Conservation (phyloP, 441 rosid species). For the Bocquillonia castaneifolia region DNA sequence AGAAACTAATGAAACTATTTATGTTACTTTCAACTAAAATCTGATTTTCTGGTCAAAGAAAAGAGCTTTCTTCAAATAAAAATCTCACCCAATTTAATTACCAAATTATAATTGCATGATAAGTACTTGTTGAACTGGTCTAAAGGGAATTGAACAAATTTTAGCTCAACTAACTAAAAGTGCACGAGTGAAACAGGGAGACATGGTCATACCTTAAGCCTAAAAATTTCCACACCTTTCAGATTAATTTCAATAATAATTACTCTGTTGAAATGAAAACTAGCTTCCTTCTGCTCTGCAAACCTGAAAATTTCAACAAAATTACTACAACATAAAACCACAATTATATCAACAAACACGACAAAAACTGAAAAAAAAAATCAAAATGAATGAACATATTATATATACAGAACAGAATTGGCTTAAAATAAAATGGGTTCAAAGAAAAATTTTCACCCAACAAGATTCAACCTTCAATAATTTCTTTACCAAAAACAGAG, state of each 20-base stretch:
- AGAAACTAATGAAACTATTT: background rate
- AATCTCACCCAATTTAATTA: background rate
- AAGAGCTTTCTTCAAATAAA: background rate
- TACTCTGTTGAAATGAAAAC: slow-evolving; percentile 13
- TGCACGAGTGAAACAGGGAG: background rate
- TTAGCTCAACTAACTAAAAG: background rate
- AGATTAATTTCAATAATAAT: slow-evolving; percentile 18
- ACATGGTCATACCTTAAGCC: slow-evolving; percentile 16
- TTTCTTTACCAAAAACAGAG: no score
- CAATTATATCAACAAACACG: background rate
- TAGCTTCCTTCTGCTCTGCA: slow-evolving; percentile 18
- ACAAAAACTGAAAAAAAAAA: background rate
- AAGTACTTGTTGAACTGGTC: slow-evolving; percentile 18
- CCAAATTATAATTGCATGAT: background rate
- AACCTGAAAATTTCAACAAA: slow-evolving; percentile 6
- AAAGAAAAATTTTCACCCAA: no score
- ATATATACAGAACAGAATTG: background rate
- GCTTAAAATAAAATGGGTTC: no score
- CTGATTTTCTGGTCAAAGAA: slow-evolving; percentile 4
- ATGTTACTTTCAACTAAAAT: background rate
- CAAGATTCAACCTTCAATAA: no score
- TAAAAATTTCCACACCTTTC: background rate
- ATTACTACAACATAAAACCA: background rate
- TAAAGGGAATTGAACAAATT: slow-evolving; percentile 15
- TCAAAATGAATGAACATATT: background rate